Base-by-base conservation (phyloP, 2,329 filamentous ascomycete species). In the Aspergillus clavatus region DNA sequence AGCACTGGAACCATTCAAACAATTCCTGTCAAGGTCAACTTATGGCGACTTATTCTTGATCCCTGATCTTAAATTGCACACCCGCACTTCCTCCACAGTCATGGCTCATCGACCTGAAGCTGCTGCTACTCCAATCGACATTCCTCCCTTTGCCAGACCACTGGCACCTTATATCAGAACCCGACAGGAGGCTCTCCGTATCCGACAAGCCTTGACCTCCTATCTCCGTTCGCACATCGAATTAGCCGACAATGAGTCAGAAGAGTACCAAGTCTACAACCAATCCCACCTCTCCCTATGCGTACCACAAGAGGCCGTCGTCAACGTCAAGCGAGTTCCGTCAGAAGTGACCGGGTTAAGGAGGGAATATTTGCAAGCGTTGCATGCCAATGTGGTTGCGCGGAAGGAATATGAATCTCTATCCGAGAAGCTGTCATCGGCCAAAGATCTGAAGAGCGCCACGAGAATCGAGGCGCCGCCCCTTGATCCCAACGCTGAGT, bases 331-430 rank as follows among this genome's bases (percentile, higher is more conserved):
- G 46, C 60, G 54, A 12, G 57, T 66, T 24, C 62, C 67, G 16
- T 36, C 64, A 27, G 71, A 74, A 24, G 45, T 75, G 11, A 67
- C 68, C 27, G 71, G 68, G 3, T 54, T 67, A 40, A 66, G 73
- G 40, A 67, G 64, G 39, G 59, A 69, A 48, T 78, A 76, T 46
- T 48, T 77, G 12, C 62, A 70, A 29, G 73, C 72, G 3, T 53
- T 77, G 3, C 66, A 71, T 38, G 68, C 67, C 10, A 69, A 71
- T 49, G 47, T 66, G 11, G 59, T 65, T 11, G 72, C 72, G 10
- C 67, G 66, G 43, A 60, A 66, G 42, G 64, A 67, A 22, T 66
- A 72, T 36, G 50, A 61, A 21, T 59, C 60, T 11, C 56, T 65
- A 3, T 63, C 59, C 4, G 61, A 70, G 36, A 55, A 61, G 29